Base-by-base conservation (phyloP, 2,329 filamentous ascomycete genomes). In the Gnomoniopsis smithogilvyi region DNA sequence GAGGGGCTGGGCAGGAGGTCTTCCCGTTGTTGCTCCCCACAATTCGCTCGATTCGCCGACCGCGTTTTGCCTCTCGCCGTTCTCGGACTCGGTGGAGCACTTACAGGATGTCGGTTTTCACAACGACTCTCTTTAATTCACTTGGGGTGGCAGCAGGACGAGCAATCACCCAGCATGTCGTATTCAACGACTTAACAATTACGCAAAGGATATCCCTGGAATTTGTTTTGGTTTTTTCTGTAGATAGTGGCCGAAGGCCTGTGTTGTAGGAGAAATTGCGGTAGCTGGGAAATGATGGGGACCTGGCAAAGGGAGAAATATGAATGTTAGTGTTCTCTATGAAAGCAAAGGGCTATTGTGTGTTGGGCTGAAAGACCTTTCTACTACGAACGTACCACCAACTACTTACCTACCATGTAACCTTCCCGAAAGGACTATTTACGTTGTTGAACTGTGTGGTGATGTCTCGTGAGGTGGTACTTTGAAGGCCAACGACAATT, bases 201-300 rank as follows among this genome's bases (percentile, higher is more conserved):
- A 62, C 62, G 58, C 64, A 65, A 65, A 67, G 65, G 65, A 67
- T 67, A 67, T 67, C 65, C 65, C 64, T 55, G 60, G 54, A 62
- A 62, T 58, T 58, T 59, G 54, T 52, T 58, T 63, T 61, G 60
- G 43, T 43, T 60, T 66, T 30, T 65, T 67, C 64, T 67, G 66
- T 67, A 67, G 66, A 67, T 67, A 67, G 63, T 57, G 43, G 60
- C 45, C 22, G 57, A 51, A 24, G 47, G 24, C 46, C 15, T 15
- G 41, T 45, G 54, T 36, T 33, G 24, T 30, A 43, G 34, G 45
- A 15, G 38, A 17, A 21, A 47, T 21, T 26, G 36, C 2, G n/a
- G 46, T 51, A 19, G 54, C 54, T 51, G 36, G 54, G 47, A 47
- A 30, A 4, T 30, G 26, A 4, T 30, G 26, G 26, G 55, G 36